Evolutionary conservation across 2,329 filamentous ascomycete genomes (phyloP).

Genomic region (Phialophora chinensis): DNA sequence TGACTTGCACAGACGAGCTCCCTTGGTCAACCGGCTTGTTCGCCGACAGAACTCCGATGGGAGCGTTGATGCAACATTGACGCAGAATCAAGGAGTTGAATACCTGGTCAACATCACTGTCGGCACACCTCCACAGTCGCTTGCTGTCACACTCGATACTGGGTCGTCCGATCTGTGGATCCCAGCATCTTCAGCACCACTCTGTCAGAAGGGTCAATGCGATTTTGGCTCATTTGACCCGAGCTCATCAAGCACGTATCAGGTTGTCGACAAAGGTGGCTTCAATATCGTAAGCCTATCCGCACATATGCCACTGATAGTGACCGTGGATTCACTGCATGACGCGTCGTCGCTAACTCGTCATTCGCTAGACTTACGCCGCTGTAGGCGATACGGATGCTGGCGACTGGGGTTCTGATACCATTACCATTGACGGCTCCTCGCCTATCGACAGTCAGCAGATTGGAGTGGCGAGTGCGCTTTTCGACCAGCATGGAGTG

Average conservation of each 20-base stretch:
- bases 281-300: conserved; percentile 34
- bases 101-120: conserved; percentile 36
- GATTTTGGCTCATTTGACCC: conserved; percentile 31
- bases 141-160: conserved; percentile 34
- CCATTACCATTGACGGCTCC: conserved; percentile 30
- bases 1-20: conserved; percentile 18
- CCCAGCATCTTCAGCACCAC: conserved; percentile 22
- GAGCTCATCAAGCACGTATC: conserved; percentile 27
- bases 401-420: conserved; percentile 35
- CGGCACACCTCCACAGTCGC: conserved; percentile 35
- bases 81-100: conserved; percentile 30
- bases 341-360: background rate
- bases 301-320: background rate
- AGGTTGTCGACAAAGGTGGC: conserved; percentile 27
- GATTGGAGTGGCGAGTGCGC: conserved; percentile 30
- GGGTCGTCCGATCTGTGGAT: conserved; percentile 35
- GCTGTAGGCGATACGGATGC: conserved; percentile 32
- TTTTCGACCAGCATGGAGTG: conserved; percentile 33
- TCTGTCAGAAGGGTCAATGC: conserved; percentile 31
- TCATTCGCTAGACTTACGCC: conserved; percentile 29
- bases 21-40: conserved; percentile 13
- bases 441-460: conserved; percentile 28
- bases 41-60: conserved; percentile 25
- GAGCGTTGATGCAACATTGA: conserved; percentile 19
- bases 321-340: background rate